A percentile compares a stretch with the other conserved stretches of the same genome.
phyloP scores from a whole-genome alignment of 2,329 filamentous ascomycete species.

The Domatiomyces catenatus region DNA sequence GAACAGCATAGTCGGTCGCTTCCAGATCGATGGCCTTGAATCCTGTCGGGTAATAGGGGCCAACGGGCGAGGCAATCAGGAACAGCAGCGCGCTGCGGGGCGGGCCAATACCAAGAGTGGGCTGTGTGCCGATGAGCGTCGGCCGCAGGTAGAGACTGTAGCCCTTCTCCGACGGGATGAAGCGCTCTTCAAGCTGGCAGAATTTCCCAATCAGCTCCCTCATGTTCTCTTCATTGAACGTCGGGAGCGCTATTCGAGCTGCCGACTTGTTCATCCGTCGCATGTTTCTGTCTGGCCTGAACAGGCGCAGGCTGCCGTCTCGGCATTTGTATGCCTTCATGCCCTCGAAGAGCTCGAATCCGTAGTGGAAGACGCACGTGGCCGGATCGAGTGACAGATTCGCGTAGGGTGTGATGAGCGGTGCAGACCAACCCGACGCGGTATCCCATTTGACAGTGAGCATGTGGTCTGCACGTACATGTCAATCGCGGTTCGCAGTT shows the following conservation, averaged over 20 bases:
- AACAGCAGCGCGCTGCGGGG: slow-evolving; percentile 84
- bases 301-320: slow-evolving; percentile 65
- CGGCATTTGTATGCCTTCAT: slow-evolving; percentile 96
- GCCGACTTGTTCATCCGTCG: slow-evolving; percentile 80
- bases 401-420: slow-evolving; percentile 82
- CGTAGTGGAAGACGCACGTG: slow-evolving; percentile 96
- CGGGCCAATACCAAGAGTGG: slow-evolving; percentile 81
- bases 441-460: slow-evolving; percentile 87
- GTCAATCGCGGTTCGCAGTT: neutral
- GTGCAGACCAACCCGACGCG: slow-evolving; percentile 63
- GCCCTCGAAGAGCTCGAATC: slow-evolving; percentile 94
- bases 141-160: slow-evolving; percentile 93
- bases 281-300: slow-evolving; percentile 96
- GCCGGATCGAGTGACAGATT: slow-evolving; percentile 93
- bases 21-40: slow-evolving; percentile 96
- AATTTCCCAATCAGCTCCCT: slow-evolving; percentile 71
- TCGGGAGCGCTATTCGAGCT: slow-evolving; percentile 81
- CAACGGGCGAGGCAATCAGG: slow-evolving; percentile 90
- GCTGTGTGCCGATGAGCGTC: slow-evolving; percentile 93
- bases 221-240: slow-evolving; percentile 57
- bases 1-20: slow-evolving; percentile 89
- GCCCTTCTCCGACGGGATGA: slow-evolving; percentile 71
- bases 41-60: slow-evolving; percentile 93
- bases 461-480: slow-evolving; percentile 65
- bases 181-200: slow-evolving; percentile 65